A percentile compares a stretch with the other conserved stretches of the same genome.
Conservation (phyloP, 345 rosid species). For the Linum tenue region DNA sequence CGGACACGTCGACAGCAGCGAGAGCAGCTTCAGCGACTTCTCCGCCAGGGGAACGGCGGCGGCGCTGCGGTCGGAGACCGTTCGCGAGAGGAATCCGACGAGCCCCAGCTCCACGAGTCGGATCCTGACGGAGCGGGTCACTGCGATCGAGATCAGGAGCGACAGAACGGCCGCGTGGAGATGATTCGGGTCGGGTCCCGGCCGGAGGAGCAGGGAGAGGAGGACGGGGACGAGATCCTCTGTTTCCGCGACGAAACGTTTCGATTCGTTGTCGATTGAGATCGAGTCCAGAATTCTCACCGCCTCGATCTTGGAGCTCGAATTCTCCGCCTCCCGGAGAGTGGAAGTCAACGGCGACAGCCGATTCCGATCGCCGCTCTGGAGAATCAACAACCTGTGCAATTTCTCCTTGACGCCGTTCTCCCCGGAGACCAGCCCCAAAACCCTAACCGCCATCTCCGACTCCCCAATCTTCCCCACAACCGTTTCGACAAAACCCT, state of each 20-base stretch:
- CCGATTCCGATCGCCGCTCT: slow-evolving; percentile 1
- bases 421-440: slow-evolving; percentile 11
- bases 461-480: slow-evolving; percentile 2
- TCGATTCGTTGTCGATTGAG: slow-evolving; percentile 9
- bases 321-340: slow-evolving; percentile 5
- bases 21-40: slow-evolving; percentile 16
- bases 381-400: slow-evolving; percentile 6
- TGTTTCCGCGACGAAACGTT: slow-evolving; percentile 11
- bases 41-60: slow-evolving; percentile 11
- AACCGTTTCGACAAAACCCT: slow-evolving; percentile 13
- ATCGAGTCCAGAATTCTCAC: slow-evolving; percentile 15
- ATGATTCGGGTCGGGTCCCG: neutral
- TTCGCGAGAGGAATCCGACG: slow-evolving; percentile 2
- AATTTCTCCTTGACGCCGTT: slow-evolving; percentile 12
- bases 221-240: slow-evolving; percentile 1
- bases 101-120: slow-evolving; percentile 14
- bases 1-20: slow-evolving; percentile 1
- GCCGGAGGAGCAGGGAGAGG: slow-evolving; percentile 5
- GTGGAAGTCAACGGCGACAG: neutral
- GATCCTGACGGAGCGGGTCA: slow-evolving; percentile 6
- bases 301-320: slow-evolving; percentile 4
- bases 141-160: neutral
- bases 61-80: slow-evolving; percentile 3
- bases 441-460: slow-evolving; percentile 10
- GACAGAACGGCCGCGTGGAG: slow-evolving; percentile 14